Conservation (phyloP, 345 rosid genomes). For the Hibiscus mutabilis region DNA sequence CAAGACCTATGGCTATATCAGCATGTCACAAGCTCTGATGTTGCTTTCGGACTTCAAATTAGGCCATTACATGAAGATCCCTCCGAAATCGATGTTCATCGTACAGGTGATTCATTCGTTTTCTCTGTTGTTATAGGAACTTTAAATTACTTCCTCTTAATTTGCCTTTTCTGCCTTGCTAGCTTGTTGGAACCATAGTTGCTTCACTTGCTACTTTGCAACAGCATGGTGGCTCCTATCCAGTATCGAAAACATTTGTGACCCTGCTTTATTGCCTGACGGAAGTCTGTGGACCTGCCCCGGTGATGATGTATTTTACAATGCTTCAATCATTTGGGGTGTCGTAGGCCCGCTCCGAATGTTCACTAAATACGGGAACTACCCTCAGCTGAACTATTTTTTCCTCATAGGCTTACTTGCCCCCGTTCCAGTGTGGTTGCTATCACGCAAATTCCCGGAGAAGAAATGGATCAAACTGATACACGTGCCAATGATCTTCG, state of each 20-base stretch:
- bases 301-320: conserved; percentile 21
- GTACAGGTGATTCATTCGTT: conserved; percentile 38
- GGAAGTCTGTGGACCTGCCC: conserved; percentile 85
- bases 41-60: conserved; percentile 49
- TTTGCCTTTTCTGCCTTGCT: neutral
- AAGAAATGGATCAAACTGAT: conserved; percentile 51
- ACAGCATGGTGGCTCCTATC: conserved; percentile 83
- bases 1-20: conserved; percentile 80
- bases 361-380: conserved; percentile 54
- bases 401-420: conserved; percentile 70
- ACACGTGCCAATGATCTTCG: conserved; percentile 54
- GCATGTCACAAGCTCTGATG: conserved; percentile 68
- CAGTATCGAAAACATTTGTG: conserved; percentile 55
- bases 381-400: conserved; percentile 62
- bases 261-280: conserved; percentile 38
- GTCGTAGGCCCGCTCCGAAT: conserved; percentile 68
- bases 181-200: conserved; percentile 27
- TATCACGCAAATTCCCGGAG: conserved; percentile 50
- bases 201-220: conserved; percentile 42
- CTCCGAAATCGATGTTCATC: conserved; percentile 75
- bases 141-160: neutral
- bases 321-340: conserved; percentile 85
- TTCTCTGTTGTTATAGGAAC: neutral
- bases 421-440: conserved; percentile 59
- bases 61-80: conserved; percentile 15